Conservation (phyloP, 1,284 basidiomycete genomes). For the Apiotrichum akiyoshidainum region DNA sequence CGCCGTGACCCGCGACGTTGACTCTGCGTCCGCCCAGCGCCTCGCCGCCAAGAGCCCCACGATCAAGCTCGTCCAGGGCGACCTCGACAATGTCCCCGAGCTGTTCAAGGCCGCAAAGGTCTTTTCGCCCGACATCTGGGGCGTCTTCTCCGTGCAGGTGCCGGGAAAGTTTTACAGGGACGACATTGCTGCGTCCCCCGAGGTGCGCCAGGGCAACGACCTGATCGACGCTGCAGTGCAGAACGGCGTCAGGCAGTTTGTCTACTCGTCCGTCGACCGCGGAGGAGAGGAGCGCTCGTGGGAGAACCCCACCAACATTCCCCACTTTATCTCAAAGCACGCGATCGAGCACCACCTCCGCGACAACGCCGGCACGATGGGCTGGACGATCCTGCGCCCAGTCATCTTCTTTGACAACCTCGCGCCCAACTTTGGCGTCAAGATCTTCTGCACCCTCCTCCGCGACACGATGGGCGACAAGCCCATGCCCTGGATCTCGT, state of each 20-base stretch:
- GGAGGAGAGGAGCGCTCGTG: conserved; percentile 24
- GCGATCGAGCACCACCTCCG: conserved; percentile 18
- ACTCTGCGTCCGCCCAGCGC: conserved; percentile 14
- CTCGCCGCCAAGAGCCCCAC: conserved; percentile 16
- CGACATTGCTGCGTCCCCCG: conserved; percentile 4
- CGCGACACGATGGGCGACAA: conserved; percentile 22
- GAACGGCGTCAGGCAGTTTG: conserved; percentile 51
- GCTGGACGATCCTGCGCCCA: conserved; percentile 18
- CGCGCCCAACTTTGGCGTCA: conserved; percentile 17
- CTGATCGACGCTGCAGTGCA: conserved; percentile 49
- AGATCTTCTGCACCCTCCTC: conserved; percentile 20
- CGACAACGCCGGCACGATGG: conserved; percentile 7
- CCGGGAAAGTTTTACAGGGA: neutral
- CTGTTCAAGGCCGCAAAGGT: conserved; percentile 20
- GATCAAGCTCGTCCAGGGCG: conserved; percentile 28
- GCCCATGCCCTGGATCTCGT: conserved; percentile 25
- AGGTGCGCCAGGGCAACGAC: conserved; percentile 23
- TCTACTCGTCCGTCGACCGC: conserved; percentile 46
- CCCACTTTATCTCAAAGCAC: conserved; percentile 23
- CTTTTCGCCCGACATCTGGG: conserved; percentile 22
- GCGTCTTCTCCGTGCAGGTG: conserved; percentile 30
- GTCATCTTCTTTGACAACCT: conserved; percentile 22
- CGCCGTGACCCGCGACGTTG: conserved; percentile 30
- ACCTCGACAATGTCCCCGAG: conserved; percentile 14
- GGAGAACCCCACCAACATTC: conserved; percentile 14